Base-by-base conservation (phyloP, 2,329 filamentous ascomycete genomes). In the Cordyceps cateniannulata region DNA sequence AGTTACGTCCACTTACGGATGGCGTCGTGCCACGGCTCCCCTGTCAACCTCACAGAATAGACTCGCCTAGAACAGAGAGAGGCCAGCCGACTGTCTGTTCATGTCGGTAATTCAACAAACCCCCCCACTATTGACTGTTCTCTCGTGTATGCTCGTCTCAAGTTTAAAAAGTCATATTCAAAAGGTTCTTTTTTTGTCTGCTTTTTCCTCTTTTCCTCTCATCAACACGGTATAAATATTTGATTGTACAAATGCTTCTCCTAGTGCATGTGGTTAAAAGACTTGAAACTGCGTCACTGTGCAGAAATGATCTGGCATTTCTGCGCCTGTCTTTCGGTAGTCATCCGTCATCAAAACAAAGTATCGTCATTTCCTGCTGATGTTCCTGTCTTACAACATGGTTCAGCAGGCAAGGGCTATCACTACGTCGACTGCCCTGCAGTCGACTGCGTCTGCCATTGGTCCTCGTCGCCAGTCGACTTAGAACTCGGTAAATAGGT, bases 401-500 rank as follows among this genome's bases (percentile, higher is more conserved):
- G 10, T 25, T 27, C 38, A 35, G 25, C 47, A 44, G 18, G 9
- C 44, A 35, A 48, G 53, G 38, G 27, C 22, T 48, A 6, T 10
- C 18, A 35, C 32, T 14, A 16, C 25, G 48, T 12, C 44, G 40
- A 48, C 44, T 32, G 54, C 54, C 29, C 44, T 49, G 54, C 54
- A 48, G 44, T 57, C 44, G 44, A 49, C 22, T 24, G 54, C 22
- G 20, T 48, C 44, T n/a, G 8, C 16, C 38, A 27, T 12, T 25
- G 4, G 3, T 48, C n/a, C 3, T 14, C 60, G 44, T n/a, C 38
- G 32, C 20, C 29, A 45, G 10, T 44, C 2, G 32, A 25, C 20
- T 81, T 78, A 91, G 72, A 92, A 92, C 70, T 92, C 90, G 60
- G 80, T 80, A 77, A 93, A 93, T 66, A 91, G 74, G 72, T 91